phyloP scores from a whole-genome alignment of 805 yeast species.

The Candida alai region DNA sequence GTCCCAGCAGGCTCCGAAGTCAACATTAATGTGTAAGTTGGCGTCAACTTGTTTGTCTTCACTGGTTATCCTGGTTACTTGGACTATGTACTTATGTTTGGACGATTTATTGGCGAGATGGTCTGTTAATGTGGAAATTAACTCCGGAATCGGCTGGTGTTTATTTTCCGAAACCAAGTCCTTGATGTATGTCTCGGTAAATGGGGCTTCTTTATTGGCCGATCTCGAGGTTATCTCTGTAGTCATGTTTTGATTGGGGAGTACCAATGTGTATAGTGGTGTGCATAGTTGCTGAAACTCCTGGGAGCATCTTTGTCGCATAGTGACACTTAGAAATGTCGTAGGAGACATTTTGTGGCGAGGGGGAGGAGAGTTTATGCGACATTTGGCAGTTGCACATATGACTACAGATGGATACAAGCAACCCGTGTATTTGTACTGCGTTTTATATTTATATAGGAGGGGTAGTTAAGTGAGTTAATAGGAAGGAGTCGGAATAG shows the following conservation, averaged over 20 bases:
- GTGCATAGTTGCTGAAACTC: too few relatives aligned
- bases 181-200: slow-evolving; percentile 14
- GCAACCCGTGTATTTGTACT: too few relatives aligned
- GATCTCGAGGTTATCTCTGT: slow-evolving; percentile 4
- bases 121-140: slow-evolving; percentile 29
- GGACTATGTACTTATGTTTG: slow-evolving; percentile 53
- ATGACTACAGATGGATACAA: too few relatives aligned
- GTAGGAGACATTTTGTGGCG: too few relatives aligned
- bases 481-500: too few relatives aligned
- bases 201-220: slow-evolving; percentile 14
- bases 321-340: too few relatives aligned
- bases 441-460: too few relatives aligned
- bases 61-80: slow-evolving; percentile 31
- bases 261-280: too few relatives aligned
- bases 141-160: slow-evolving; percentile 13
- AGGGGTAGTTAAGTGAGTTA: too few relatives aligned
- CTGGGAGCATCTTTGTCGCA: too few relatives aligned
- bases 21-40: slow-evolving; percentile 24
- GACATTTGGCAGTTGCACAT: too few relatives aligned
- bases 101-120: slow-evolving; percentile 44
- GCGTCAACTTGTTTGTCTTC: slow-evolving; percentile 15
- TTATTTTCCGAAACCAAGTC: slow-evolving; percentile 8
- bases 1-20: slow-evolving; percentile 58
- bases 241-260: not conserved
- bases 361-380: too few relatives aligned